Percentiles rank a stretch among this genome's conserved stretches.
Conservation (phyloP, 768 basidiomycete genomes). For the Collybiopsis confluens region DNA sequence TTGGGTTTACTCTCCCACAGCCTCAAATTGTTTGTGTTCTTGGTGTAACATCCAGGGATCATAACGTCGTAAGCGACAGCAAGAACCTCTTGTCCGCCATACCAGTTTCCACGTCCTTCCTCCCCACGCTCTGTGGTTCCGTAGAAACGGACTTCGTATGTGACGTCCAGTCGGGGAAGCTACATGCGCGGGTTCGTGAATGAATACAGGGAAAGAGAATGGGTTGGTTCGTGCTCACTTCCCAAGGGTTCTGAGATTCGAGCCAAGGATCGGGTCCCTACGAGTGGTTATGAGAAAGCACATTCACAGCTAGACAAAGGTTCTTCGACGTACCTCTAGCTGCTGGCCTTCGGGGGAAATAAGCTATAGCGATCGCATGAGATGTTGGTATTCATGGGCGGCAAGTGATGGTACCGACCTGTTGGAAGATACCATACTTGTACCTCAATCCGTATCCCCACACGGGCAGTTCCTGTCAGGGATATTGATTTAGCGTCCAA, state of each 20-base stretch:
- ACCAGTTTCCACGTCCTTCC: slow-evolving; percentile 67
- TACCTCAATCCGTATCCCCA: slow-evolving; percentile 96
- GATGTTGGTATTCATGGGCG: no score
- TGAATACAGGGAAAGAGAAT: neutral
- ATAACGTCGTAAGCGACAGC: slow-evolving; percentile 95
- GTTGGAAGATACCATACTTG: slow-evolving; percentile 96
- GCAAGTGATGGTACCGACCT: slow-evolving; percentile 21
- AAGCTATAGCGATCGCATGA: slow-evolving; percentile 38
- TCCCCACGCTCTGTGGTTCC: slow-evolving; percentile 69
- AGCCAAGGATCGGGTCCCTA: slow-evolving; percentile 91
- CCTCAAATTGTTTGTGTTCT: slow-evolving; percentile 86
- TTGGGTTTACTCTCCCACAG: slow-evolving; percentile 85
- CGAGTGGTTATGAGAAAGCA: neutral
- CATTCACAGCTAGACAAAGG: neutral
- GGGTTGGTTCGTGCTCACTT: slow-evolving; percentile 23
- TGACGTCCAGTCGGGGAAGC: slow-evolving; percentile 80
- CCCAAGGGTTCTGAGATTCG: slow-evolving; percentile 85
- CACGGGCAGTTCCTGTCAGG: slow-evolving; percentile 74
- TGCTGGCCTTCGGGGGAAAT: slow-evolving; percentile 82
- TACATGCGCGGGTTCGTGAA: slow-evolving; percentile 7
- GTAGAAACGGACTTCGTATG: slow-evolving; percentile 85
- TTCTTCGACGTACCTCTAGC: slow-evolving; percentile 51
- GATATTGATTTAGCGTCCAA: slow-evolving; percentile 11
- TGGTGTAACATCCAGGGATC: slow-evolving; percentile 82
- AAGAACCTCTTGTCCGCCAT: slow-evolving; percentile 89